phyloP scores from a whole-genome alignment of 768 basidiomycete genomes.

The Lentinula sp. region DNA sequence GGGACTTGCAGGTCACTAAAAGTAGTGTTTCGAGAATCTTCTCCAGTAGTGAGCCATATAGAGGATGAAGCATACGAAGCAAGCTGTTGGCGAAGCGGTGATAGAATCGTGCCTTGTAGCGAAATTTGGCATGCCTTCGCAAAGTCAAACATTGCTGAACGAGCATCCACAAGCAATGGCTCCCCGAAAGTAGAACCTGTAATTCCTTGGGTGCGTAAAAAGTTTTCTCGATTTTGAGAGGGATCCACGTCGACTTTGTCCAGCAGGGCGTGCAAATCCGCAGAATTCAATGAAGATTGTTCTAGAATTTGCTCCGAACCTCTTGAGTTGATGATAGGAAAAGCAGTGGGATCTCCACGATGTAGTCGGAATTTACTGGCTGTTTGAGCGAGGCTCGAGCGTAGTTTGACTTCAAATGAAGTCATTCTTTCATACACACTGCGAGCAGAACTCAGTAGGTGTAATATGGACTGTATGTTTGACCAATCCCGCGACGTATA shows the following conservation, averaged over 20 bases:
- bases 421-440: slow-evolving; percentile 62
- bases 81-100: slow-evolving; percentile 74
- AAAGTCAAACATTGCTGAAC: slow-evolving; percentile 52
- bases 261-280: slow-evolving; percentile 61
- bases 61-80: slow-evolving; percentile 61
- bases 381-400: slow-evolving; percentile 50
- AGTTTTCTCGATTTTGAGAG: slow-evolving; percentile 16
- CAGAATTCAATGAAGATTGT: slow-evolving; percentile 81
- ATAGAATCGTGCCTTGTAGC: slow-evolving; percentile 78
- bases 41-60: slow-evolving; percentile 54
- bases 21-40: slow-evolving; percentile 38
- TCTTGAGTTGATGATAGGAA: slow-evolving; percentile 51
- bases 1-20: slow-evolving; percentile 67
- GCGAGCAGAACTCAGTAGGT: slow-evolving; percentile 77
- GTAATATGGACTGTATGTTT: slow-evolving; percentile 75
- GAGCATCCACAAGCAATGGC: slow-evolving; percentile 48
- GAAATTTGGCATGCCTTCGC: slow-evolving; percentile 70
- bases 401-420: slow-evolving; percentile 67
- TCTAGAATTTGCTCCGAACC: slow-evolving; percentile 73
- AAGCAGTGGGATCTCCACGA: slow-evolving; percentile 44
- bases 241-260: slow-evolving; percentile 43
- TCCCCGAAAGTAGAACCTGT: slow-evolving; percentile 19
- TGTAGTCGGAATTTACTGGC: slow-evolving; percentile 54
- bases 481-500: slow-evolving; percentile 89
- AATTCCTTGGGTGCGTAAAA: slow-evolving; percentile 21